A percentile compares a stretch with the other conserved stretches of the same genome.
Evolutionary conservation across 139 green algal genomes (phyloP).

Genomic region (Closterium sp.): DNA sequence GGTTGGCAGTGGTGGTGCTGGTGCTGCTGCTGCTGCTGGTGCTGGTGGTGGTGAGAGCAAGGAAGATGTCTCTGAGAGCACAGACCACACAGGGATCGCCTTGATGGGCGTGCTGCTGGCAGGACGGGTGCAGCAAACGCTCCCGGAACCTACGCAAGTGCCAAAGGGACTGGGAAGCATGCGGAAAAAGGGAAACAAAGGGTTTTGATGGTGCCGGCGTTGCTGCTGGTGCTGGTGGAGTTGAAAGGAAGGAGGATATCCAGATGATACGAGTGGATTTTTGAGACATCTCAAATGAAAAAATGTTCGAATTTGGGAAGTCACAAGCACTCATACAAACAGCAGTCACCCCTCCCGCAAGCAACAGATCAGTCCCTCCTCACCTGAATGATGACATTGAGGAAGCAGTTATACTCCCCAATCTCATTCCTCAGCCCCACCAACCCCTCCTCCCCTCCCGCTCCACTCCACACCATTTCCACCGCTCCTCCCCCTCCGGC

Average conservation of each 20-base stretch:
- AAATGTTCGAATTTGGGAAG: no score
- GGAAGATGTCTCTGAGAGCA: slow-evolving; percentile 12
- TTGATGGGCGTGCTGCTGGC: no score
- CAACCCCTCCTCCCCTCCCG: background rate
- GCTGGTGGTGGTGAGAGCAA: no score
- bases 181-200: background rate
- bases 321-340: no score
- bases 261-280: no score
- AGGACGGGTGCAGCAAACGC: background rate
- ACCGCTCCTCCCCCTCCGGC: background rate
- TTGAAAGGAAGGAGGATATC: background rate
- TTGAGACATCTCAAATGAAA: no score
- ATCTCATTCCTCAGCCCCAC: slow-evolving; percentile 62
- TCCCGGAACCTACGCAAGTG: slow-evolving; percentile 30
- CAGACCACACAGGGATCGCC: no score
- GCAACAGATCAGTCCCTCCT: background rate
- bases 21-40: no score
- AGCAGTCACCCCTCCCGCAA: no score
- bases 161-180: slow-evolving; percentile 25
- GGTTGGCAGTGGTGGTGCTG: background rate
- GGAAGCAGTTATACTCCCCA: slow-evolving; percentile 89
- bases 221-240: no score
- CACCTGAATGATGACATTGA: slow-evolving; percentile 86
- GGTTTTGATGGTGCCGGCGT: no score
- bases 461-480: background rate